Percentiles rank a stretch among this genome's conserved stretches.
Conservation (phyloP, 768 basidiomycete species). For the Rhodotorula taiwanensis region DNA sequence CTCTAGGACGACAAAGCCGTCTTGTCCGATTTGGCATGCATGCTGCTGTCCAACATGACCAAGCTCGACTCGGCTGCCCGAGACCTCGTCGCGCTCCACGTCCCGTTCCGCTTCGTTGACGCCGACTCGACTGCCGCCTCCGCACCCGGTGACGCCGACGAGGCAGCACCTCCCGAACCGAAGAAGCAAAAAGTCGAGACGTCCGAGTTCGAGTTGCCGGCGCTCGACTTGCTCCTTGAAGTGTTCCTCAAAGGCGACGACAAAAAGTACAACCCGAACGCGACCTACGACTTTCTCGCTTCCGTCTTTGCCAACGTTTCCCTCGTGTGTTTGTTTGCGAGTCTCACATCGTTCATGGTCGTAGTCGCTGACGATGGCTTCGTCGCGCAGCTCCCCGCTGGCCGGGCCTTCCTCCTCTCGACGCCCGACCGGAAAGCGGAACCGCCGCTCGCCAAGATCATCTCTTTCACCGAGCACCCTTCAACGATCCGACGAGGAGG, state of each 20-base stretch:
- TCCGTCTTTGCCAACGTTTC: slow-evolving; percentile 90
- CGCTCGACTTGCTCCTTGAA: slow-evolving; percentile 76
- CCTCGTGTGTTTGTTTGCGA: slow-evolving; percentile 53
- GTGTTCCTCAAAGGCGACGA: slow-evolving; percentile 73
- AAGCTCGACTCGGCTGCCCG: slow-evolving; percentile 63
- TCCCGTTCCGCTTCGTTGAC: slow-evolving; percentile 51
- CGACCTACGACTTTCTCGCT: slow-evolving; percentile 79
- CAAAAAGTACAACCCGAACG: slow-evolving; percentile 52
- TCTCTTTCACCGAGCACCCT: slow-evolving; percentile 81
- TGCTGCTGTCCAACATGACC: slow-evolving; percentile 92
- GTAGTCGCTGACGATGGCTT: neutral
- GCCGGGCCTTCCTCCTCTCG: slow-evolving; percentile 68
- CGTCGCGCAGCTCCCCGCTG: slow-evolving; percentile 57
- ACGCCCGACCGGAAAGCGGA: slow-evolving; percentile 44
- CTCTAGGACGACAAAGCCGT: slow-evolving; percentile 76
- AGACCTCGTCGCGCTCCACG: slow-evolving; percentile 58
- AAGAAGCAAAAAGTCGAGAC: slow-evolving; percentile 40
- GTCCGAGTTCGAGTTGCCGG: slow-evolving; percentile 52
- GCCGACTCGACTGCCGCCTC: slow-evolving; percentile 34
- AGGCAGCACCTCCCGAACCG: neutral
- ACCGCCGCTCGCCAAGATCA: slow-evolving; percentile 68
- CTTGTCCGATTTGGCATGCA: slow-evolving; percentile 89
- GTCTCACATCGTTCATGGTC: neutral
- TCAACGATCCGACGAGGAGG: slow-evolving; percentile 81
- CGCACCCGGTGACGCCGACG: slow-evolving; percentile 23